A percentile compares a stretch with the other conserved stretches of the same genome.
These are phyloP conservation scores for Elsinoe perseae DNA, from an alignment of 2,329 filamentous ascomycete species.

Conservation along the genomic window DNA sequence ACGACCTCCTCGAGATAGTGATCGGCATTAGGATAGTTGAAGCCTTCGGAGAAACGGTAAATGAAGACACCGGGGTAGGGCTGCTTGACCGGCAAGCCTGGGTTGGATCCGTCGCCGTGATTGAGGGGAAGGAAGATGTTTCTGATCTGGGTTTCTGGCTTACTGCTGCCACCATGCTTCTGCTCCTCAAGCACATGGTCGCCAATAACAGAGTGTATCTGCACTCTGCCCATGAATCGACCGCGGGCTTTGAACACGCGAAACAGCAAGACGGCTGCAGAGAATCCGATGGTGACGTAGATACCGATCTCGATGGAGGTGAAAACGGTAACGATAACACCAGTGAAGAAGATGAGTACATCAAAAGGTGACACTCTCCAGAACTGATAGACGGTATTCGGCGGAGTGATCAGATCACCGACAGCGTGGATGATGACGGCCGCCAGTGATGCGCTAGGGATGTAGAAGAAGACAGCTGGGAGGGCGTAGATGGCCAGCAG, in stretches of 20 bases:
- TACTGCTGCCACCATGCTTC: slow-evolving; percentile 31
- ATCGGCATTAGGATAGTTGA: slow-evolving; percentile 92
- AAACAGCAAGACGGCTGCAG: slow-evolving; percentile 70
- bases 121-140: slow-evolving; percentile 83
- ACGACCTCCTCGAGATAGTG: slow-evolving; percentile 69
- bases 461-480: slow-evolving; percentile 86
- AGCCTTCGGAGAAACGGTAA: slow-evolving; percentile 88
- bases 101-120: slow-evolving; percentile 86
- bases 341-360: slow-evolving; percentile 84
- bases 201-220: slow-evolving; percentile 74
- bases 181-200: slow-evolving; percentile 60
- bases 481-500: slow-evolving; percentile 84
- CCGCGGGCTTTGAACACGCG: slow-evolving; percentile 76
- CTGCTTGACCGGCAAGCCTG: slow-evolving; percentile 65
- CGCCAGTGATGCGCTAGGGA: slow-evolving; percentile 69
- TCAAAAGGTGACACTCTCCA: slow-evolving; percentile 90
- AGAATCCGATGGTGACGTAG: slow-evolving; percentile 74
- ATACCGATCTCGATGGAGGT: slow-evolving; percentile 84
- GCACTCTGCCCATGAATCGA: slow-evolving; percentile 73
- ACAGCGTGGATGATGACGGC: slow-evolving; percentile 96
- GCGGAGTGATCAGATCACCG: slow-evolving; percentile 81
- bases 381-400: slow-evolving; percentile 88
- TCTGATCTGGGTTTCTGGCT: slow-evolving; percentile 49
- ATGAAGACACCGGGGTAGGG: slow-evolving; percentile 93
- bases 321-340: slow-evolving; percentile 86